Evolutionary conservation across 768 basidiomycete species (phyloP), one percentile per base, ranked within the genome.

Genomic region (Russula abietina): DNA sequence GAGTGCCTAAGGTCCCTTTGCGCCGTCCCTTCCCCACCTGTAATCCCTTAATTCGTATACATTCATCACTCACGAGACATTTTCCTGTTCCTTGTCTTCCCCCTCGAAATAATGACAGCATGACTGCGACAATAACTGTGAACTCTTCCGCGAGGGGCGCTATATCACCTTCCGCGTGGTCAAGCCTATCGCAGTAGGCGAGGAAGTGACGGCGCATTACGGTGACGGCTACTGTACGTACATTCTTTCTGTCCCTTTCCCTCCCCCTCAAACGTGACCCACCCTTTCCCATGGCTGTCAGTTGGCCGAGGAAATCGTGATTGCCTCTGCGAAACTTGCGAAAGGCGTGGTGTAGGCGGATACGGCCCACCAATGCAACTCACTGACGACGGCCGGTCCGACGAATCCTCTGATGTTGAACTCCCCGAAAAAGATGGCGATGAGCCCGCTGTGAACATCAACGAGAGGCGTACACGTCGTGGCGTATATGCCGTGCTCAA

Each of bases 131-230:
- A 89, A 93, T 69, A 93, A 93, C 72, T 90, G 88, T 56, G 91
- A 93, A 69, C 79, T 93, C 59, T 91, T 93, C 70, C 89, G 91
- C 51, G 89, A 91, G 75, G 91, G 91, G 52, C 84, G 85, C 71
- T 91, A 91, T 71, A 93, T 93, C 75, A 93, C 92, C 30, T 93
- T 93, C 75, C 84, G 89, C 46, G 88, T 89, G 61, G 79, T 92
- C 71, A 83, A 85, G 73, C 81, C 85, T 60, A 92, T 93, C 70
- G 78, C 80, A 48, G 75, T 88, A 28, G 91, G 91, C 36, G 91
- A 93, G 74, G 91, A 93, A 74, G 87, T 93, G 51, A 91, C 91
- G 33, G 91, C 91, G 48, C 89, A 91, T 72, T 93, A 93, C 70
- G 91, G 92, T 50, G 89, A 93, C 75, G 88, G 88, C 51, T 93